Evolutionary conservation across 129 eudicot genomes (phyloP), one percentile per base, ranked within the genome.

Genomic region (Silybum marianum): DNA sequence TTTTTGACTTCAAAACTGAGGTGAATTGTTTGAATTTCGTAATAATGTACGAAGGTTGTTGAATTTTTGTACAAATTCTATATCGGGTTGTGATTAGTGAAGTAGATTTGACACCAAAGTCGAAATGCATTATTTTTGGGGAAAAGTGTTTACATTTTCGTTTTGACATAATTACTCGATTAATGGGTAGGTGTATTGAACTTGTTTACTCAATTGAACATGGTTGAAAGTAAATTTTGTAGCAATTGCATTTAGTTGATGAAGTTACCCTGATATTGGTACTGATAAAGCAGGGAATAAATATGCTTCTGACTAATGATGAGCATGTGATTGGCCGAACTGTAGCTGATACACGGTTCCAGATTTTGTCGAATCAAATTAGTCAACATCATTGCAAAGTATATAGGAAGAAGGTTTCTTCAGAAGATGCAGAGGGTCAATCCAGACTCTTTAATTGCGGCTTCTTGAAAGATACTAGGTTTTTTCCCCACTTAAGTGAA

Each of bases 391-490:
- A 95, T 80, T 95, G 98, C 87, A 91, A 84, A 86, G 87, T 95
- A 39, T 93, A 81, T 21, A 83, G 93, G 89, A 95, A 88, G 80
- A 91, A 77, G 80, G 81, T 85, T 88, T 62, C 90, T 78, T 54
- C 81, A 34, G 98, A 75, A 78, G 95, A 88, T 74, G 75, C 70
- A 11, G 93, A 87, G 74, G 65, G 79, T 88, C 87, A 85, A 71
- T 84, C 93, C 69, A 85, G 80, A 73, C 51, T 63, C 72, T 85
- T 74, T 58, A 67, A 46, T 30, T 78, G 89, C 9, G 82, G 84
- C 84, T 95, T 89, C 82, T 77, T 95, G 73, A 95, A 82, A 84
- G 99, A 95, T 93, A 86, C 97, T 34, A 95, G 99, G 99, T 93
- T 39, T 82, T 54, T 58, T 11, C 74, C 18, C 75, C 78, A 63